A percentile compares a stretch with the other conserved stretches of the same genome.
Conservation (phyloP, 371 early-diverging fungal species). For the Mortierella sp. region DNA sequence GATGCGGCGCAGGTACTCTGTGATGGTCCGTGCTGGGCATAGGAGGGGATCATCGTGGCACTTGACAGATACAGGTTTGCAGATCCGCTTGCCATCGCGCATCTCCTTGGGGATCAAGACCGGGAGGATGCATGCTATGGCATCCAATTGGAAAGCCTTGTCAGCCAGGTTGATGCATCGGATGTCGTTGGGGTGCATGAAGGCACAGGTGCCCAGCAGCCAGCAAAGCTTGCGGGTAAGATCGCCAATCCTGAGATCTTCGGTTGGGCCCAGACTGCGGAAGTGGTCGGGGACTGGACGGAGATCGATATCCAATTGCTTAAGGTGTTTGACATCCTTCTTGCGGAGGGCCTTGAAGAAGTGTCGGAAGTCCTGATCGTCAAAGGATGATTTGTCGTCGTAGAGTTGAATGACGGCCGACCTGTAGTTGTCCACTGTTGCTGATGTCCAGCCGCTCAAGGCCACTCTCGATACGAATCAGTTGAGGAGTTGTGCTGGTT, state of each 20-base stretch:
- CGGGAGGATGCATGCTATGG: background rate
- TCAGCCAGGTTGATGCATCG: background rate
- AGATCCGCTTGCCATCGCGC: background rate
- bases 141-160: background rate
- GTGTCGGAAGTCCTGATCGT: background rate
- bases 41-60: background rate
- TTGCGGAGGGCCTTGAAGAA: background rate
- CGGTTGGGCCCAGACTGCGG: background rate
- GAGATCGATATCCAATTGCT: constrained; percentile 4
- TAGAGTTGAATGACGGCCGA: constrained; percentile 8
- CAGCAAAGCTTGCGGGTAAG: constrained; percentile 13
- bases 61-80: background rate
- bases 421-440: background rate
- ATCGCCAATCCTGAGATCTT: background rate
- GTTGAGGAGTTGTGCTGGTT: constrained; percentile 7
- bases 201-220: constrained; percentile 16
- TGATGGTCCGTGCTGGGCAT: background rate
- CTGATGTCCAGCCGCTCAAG: background rate
- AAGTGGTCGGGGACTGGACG: background rate
- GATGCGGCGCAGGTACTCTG: background rate
- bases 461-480: constrained; percentile 1
- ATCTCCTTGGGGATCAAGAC: background rate
- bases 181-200: constrained; percentile 16
- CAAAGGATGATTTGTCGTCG: constrained; percentile 12
- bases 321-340: background rate